Conservation (phyloP, 2,329 filamentous ascomycete species). For the Penicillium sp. region DNA sequence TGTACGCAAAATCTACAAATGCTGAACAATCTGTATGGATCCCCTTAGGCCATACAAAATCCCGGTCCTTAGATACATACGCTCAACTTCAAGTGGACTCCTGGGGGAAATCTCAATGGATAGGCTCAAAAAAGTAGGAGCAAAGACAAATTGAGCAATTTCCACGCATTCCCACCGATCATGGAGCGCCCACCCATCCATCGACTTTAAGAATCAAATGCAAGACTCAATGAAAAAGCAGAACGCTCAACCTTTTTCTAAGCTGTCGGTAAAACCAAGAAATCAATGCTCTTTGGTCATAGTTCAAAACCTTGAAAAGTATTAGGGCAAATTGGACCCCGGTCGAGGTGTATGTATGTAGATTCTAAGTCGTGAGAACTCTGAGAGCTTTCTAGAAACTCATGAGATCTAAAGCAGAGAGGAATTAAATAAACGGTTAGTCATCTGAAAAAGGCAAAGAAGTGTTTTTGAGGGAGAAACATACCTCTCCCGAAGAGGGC, state of each 20-base stretch:
- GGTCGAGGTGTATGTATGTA: background rate
- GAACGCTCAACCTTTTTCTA: background rate
- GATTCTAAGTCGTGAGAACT: background rate
- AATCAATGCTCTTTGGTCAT: background rate
- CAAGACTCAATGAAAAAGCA: background rate
- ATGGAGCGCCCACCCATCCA: background rate
- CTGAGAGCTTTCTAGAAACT: slow-evolving; percentile 43
- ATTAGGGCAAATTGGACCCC: background rate
- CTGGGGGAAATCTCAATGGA: background rate
- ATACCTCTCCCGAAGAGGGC: slow-evolving; percentile 92
- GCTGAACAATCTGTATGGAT: background rate
- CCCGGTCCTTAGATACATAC: background rate
- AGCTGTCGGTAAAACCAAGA: background rate
- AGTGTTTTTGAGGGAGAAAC: slow-evolving; percentile 31
- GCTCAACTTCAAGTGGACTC: background rate
- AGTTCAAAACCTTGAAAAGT: background rate
- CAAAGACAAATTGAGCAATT: background rate
- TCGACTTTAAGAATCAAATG: background rate
- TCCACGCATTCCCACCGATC: background rate
- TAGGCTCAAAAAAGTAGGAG: background rate
- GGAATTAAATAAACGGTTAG: slow-evolving; percentile 1
- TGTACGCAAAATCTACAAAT: background rate
- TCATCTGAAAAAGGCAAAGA: background rate
- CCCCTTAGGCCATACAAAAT: background rate
- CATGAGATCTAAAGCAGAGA: slow-evolving; percentile 49